phyloP scores from a whole-genome alignment of 139 green algal species.

The Chlorokybus atmophyticus region DNA sequence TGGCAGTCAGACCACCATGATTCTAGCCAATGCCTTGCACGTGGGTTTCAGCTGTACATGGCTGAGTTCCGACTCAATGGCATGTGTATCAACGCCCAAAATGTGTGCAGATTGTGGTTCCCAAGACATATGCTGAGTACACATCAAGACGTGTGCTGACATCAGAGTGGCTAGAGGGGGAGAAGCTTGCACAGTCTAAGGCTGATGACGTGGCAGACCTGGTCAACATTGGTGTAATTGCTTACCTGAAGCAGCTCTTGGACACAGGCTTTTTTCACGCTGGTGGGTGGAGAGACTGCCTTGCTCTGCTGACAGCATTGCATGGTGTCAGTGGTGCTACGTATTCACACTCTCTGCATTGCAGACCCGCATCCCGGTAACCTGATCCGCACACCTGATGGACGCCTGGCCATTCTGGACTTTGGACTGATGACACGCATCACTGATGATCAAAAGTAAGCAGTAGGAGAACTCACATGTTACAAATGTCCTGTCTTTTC shows the following conservation, averaged over 20 bases:
- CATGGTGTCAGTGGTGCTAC: too few relatives aligned
- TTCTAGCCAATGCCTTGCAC: too few relatives aligned
- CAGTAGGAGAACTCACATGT: too few relatives aligned
- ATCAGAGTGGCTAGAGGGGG: constrained; percentile 70
- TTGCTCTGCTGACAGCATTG: not conserved
- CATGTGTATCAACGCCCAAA: too few relatives aligned
- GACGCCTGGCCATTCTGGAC: constrained; percentile 86
- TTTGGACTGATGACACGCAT: constrained; percentile 59
- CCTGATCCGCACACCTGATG: constrained; percentile 90
- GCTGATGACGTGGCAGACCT: constrained; percentile 76
- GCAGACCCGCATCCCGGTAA: constrained; percentile 75
- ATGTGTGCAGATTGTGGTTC: constrained; percentile 91
- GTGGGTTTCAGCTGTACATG: too few relatives aligned
- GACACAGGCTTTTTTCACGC: constrained; percentile 39
- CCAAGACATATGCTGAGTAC: constrained; percentile 62
- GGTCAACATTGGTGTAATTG: constrained; percentile 95
- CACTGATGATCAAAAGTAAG: constrained; percentile 60
- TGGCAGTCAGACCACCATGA: too few relatives aligned
- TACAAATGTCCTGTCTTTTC: too few relatives aligned
- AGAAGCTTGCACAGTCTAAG: constrained; percentile 60
- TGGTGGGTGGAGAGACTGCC: not conserved
- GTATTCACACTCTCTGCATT: constrained; percentile 22
- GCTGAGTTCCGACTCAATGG: too few relatives aligned
- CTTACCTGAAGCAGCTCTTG: constrained; percentile 73
- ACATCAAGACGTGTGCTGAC: constrained; percentile 75